These are phyloP conservation scores for Cylindrotheca fusiformis DNA, from an alignment of 108 stramenopile species.

Conservation along the genomic window DNA sequence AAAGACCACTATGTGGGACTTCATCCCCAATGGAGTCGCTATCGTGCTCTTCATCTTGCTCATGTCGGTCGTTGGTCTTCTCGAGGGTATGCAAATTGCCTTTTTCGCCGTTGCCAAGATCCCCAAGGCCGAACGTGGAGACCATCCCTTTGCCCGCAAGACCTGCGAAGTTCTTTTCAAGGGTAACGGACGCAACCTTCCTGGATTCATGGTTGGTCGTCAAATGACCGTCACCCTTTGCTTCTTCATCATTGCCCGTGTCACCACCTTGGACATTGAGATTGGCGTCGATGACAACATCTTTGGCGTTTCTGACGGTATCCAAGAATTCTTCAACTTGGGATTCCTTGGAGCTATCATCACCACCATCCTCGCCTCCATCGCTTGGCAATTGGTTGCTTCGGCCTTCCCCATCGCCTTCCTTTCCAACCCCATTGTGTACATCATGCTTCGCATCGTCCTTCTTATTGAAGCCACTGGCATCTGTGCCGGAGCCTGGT, in stretches of 20 bases:
- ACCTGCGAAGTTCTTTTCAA: conserved; percentile 54
- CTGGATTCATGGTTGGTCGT: conserved; percentile 70
- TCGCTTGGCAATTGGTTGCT: conserved; percentile 69
- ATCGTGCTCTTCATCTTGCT: conserved; percentile 56
- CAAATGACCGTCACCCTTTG: conserved; percentile 65
- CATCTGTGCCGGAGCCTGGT: conserved; percentile 65
- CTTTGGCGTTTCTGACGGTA: conserved; percentile 54
- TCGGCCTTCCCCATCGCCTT: conserved; percentile 63
- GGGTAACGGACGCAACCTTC: conserved; percentile 53
- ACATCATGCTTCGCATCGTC: conserved; percentile 45
- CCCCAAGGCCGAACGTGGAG: conserved; percentile 49
- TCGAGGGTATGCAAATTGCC: conserved; percentile 82
- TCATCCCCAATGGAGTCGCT: conserved; percentile 43
- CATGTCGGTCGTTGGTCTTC: conserved; percentile 54
- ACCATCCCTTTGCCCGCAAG: conserved; percentile 42
- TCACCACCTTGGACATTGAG: conserved; percentile 50
- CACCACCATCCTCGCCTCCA: conserved; percentile 67
- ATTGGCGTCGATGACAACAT: conserved; percentile 37
- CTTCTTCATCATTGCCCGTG: conserved; percentile 71
- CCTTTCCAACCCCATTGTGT: conserved; percentile 55
- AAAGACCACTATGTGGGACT: conserved; percentile 64
- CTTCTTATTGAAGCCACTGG: conserved; percentile 57
- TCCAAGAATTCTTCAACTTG: conserved; percentile 63
- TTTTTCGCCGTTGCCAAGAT: conserved; percentile 73
- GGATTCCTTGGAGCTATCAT: conserved; percentile 67